These are phyloP conservation scores for Aspergillus sp. DNA, from an alignment of 2,329 filamentous ascomycete genomes.

Conservation along the genomic window DNA sequence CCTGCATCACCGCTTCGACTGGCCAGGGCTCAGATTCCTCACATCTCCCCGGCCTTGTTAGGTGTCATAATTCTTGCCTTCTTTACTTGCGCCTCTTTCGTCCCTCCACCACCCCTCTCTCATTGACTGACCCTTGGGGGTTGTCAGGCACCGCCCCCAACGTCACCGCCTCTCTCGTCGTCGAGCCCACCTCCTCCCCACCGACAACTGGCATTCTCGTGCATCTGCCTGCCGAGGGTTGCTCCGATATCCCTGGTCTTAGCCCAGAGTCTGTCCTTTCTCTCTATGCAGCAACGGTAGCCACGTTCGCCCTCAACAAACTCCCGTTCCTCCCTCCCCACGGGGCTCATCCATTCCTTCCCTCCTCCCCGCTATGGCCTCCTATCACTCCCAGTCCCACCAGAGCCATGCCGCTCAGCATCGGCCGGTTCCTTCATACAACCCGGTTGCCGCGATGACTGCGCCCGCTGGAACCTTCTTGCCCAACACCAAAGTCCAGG, in stretches of 20 bases:
- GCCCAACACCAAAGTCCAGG: constrained; percentile 93
- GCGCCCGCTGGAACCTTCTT: constrained; percentile 80
- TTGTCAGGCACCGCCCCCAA: constrained; percentile 18
- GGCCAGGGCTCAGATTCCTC: constrained; percentile 3
- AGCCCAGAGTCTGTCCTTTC: background rate
- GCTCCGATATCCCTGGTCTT: background rate
- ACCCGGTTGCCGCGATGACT: constrained; percentile 34
- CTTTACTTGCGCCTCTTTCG: background rate
- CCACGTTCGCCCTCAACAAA: constrained; percentile 9
- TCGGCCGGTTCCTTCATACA: constrained; percentile 33
- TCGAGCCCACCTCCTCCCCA: constrained; percentile 17
- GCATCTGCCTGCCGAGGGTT: background rate
- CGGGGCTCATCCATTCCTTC: constrained; percentile 22
- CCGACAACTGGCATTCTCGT: constrained; percentile 25
- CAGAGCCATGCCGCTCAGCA: constrained; percentile 30
- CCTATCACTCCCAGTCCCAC: constrained; percentile 30
- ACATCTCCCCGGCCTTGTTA: constrained; percentile 2
- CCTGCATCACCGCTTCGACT: constrained; percentile 11
- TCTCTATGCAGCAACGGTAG: constrained; percentile 27
- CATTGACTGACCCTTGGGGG: constrained; percentile 7
- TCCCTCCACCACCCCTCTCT: background rate
- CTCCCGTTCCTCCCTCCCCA: constrained; percentile 18
- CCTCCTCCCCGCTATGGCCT: constrained; percentile 32
- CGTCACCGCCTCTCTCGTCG: constrained; percentile 12
- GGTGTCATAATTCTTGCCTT: background rate